A percentile compares a stretch with the other conserved stretches of the same genome.
phyloP scores from a whole-genome alignment of 1,139 yeast species.

The Pichia sp. region DNA sequence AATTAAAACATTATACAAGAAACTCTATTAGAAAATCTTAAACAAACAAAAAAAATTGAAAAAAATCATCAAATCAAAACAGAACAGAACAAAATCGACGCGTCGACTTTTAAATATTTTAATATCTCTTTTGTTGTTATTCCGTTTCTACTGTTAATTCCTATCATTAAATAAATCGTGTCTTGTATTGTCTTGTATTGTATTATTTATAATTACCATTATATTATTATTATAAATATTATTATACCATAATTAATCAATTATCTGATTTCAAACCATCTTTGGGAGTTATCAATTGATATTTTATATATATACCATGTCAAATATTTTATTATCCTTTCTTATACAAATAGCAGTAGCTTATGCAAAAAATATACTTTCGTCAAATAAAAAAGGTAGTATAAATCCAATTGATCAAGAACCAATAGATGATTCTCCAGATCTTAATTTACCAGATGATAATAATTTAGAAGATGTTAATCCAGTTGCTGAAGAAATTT shows the following conservation, averaged over 20 bases:
- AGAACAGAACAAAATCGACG: no score
- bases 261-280: no score
- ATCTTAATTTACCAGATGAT: constrained; percentile 47
- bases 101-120: no score
- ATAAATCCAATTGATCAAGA: constrained; percentile 19
- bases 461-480: constrained; percentile 58
- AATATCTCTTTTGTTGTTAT: no score
- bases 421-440: constrained; percentile 42
- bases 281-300: no score
- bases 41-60: background rate
- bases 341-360: background rate
- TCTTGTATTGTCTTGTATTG: background rate
- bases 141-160: no score
- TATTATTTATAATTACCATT: no score
- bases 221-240: no score
- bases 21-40: no score
- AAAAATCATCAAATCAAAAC: background rate
- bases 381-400: background rate
- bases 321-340: background rate
- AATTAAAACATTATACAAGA: no score
- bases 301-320: background rate
- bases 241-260: no score
- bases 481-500: constrained; percentile 93
- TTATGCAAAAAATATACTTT: constrained; percentile 5
- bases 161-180: no score